phyloP scores from a whole-genome alignment of 345 rosid genomes.

The Citrus australasica region DNA sequence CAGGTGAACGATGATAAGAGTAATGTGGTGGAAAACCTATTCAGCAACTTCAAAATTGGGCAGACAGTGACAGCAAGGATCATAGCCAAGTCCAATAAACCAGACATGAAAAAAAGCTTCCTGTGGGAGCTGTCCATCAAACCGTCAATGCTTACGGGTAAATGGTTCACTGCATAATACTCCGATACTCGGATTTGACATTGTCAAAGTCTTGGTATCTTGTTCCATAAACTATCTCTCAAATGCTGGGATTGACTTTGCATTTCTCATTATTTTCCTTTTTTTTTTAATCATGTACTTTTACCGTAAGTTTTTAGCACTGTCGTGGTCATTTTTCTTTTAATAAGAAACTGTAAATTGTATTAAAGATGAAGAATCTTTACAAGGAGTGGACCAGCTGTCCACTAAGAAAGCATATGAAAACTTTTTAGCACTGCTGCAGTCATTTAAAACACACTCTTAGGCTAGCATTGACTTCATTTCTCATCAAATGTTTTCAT shows the following conservation, averaged over 20 bases:
- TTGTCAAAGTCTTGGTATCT: neutral
- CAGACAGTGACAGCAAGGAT: constrained; percentile 80
- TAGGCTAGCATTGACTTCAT: neutral
- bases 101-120: constrained; percentile 43
- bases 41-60: constrained; percentile 70
- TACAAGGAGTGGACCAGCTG: no score
- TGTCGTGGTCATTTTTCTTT: neutral
- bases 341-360: no score
- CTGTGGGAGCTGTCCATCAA: constrained; percentile 87
- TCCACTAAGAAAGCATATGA: no score
- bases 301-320: neutral
- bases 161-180: constrained; percentile 4
- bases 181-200: neutral
- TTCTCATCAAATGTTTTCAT: neutral
- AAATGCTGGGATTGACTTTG: neutral
- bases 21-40: constrained; percentile 50
- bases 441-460: no score
- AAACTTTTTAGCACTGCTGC: no score
- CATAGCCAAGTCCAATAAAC: constrained; percentile 49
- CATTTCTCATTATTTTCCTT: neutral
- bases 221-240: neutral
- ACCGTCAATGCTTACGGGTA: constrained; percentile 66
- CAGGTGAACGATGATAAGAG: constrained; percentile 62
- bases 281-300: neutral
- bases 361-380: no score